These are phyloP conservation scores for Rhizopus stolonifer DNA, from an alignment of 371 early-diverging fungal genomes.

Conservation along the genomic window DNA sequence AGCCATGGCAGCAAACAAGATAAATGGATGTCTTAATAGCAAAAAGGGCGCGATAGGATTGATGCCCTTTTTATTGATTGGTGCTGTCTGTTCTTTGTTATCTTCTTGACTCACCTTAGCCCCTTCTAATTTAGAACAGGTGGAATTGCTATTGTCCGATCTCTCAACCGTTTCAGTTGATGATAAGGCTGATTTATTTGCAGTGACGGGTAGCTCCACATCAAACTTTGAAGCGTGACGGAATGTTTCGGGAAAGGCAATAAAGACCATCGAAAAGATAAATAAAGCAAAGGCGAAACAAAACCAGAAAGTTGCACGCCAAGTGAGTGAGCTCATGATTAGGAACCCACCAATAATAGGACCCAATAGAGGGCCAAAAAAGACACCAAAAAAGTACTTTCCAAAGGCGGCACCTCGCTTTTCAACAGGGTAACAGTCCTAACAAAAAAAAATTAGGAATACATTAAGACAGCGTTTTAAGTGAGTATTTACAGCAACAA, in stretches of 20 bases:
- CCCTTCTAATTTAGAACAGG: too few species aligned
- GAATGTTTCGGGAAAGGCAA: conserved; percentile 66
- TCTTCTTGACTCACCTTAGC: neutral
- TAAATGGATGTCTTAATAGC: conserved; percentile 49
- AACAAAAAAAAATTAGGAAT: neutral
- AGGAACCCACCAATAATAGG: conserved; percentile 35
- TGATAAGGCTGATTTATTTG: neutral
- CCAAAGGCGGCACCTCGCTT: conserved; percentile 37
- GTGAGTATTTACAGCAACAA: conserved; percentile 13
- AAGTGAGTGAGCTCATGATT: conserved; percentile 23
- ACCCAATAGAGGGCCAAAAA: conserved; percentile 32
- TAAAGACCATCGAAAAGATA: conserved; percentile 26
- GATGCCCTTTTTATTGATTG: conserved; percentile 7
- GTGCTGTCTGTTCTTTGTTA: neutral
- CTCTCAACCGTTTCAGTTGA: neutral
- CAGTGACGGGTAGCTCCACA: conserved; percentile 8
- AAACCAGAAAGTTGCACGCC: conserved; percentile 36
- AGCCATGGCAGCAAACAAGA: conserved; percentile 43
- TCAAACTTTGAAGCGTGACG: conserved; percentile 29
- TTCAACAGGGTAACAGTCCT: conserved; percentile 30
- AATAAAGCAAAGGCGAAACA: conserved; percentile 29
- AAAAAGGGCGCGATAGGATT: conserved; percentile 36
- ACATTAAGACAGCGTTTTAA: neutral
- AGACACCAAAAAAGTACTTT: conserved; percentile 50
- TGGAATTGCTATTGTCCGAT: too few species aligned